phyloP scores from a whole-genome alignment of 2,329 filamentous ascomycete species.

The Westerdykella sp. region DNA sequence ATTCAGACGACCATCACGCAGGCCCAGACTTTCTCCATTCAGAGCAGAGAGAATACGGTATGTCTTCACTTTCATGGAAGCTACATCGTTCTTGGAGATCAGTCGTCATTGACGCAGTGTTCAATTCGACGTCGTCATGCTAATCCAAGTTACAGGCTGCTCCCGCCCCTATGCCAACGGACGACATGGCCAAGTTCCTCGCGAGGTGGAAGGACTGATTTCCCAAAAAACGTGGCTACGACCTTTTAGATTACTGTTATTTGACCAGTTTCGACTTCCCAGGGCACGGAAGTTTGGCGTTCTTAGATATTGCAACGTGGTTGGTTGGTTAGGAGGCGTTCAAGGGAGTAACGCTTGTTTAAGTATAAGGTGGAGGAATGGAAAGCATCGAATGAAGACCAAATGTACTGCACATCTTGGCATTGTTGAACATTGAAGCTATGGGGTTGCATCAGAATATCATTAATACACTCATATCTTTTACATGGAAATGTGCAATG shows the following conservation, averaged over 20 bases:
- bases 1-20: conserved; percentile 50
- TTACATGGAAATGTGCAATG: no score
- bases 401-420: no score
- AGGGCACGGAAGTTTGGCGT: no score
- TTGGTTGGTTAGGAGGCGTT: background rate
- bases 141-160: conserved; percentile 42
- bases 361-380: background rate
- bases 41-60: conserved; percentile 55
- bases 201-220: conserved; percentile 54
- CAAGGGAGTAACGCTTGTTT: background rate
- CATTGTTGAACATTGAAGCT: no score
- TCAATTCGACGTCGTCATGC: conserved; percentile 1
- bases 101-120: no score
- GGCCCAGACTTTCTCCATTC: conserved; percentile 46
- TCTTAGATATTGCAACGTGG: no score
- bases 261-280: background rate
- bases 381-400: background rate
- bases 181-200: conserved; percentile 53
- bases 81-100: background rate
- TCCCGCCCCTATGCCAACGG: conserved; percentile 45
- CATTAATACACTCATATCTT: no score
- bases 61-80: conserved; percentile 20
- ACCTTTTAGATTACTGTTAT: background rate
- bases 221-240: no score
- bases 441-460: no score